Evolutionary conservation across 805 yeast genomes (phyloP), one percentile per base, ranked within the genome.

Genomic region (Candida rishiriensis): DNA sequence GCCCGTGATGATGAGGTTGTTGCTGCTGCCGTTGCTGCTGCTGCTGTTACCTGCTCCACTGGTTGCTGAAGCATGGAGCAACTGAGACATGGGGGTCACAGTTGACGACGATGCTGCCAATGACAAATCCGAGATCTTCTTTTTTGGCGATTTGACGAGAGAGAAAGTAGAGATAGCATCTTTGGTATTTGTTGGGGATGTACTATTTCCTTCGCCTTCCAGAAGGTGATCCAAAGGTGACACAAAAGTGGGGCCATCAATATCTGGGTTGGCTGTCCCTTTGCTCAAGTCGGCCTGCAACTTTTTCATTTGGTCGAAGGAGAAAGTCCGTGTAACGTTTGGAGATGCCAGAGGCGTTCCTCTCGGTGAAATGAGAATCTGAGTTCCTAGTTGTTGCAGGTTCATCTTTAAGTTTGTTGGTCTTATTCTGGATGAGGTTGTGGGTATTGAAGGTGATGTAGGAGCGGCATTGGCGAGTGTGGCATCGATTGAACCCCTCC

Each of bases 331-430:
- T 3, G 52, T 46, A 12, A 43, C 38, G 17, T 50, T 49, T 4
- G 66, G 65, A 3, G 65, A 60, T 1, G 61, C 46, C 10, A 43
- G 29, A 3, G 66, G 66, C 0, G 66, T 59, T 2, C 64, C 64
- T 29, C 55, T 57, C 7, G 66, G 66, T 13, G 65, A 62, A 13
- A 62, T 39, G 12, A 62, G 40, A 13, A 62, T 60, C 3, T 64
- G 63, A 1, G 55, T 41, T 5, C 53, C 29, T 9, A 55, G 43
- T 3, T 56, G 40, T 17, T 49, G 56, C 2, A 59, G 42, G 42
- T 53, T 57, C 14, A 61, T 16, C 34, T 61, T 61, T 39, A 53
- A 46, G 34, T 46, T 56, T 29, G 48, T 42, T 16, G 34, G 50
- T 47, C 34, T 47, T 39, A 34, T 30, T 29, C 32, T 32, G 28